A percentile compares a stretch with the other conserved stretches of the same genome.
Conservation (phyloP, 345 rosid genomes). For the Citrus sp. region DNA sequence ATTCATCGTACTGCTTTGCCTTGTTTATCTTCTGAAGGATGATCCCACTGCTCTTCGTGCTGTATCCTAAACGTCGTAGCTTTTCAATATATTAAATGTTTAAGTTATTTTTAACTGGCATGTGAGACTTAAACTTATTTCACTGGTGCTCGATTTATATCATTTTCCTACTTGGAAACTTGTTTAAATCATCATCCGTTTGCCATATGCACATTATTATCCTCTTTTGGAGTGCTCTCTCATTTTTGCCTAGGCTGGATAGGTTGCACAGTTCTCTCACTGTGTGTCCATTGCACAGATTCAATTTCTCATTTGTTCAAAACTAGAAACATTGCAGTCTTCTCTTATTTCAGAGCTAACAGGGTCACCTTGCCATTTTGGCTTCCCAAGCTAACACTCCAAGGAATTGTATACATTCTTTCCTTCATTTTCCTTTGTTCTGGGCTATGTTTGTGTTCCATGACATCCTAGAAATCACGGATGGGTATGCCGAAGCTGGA, state of each 20-base stretch:
- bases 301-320: background rate
- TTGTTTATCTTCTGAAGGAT: constrained; percentile 79
- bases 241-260: background rate
- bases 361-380: background rate
- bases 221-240: background rate
- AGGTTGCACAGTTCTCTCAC: background rate
- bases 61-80: constrained; percentile 38
- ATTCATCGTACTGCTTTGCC: constrained; percentile 90
- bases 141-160: background rate
- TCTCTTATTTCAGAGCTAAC: background rate
- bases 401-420: background rate
- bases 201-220: background rate
- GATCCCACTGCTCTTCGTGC: constrained; percentile 52
- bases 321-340: background rate
- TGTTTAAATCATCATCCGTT: background rate
- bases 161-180: background rate
- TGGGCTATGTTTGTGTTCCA: constrained; percentile 28
- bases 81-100: background rate
- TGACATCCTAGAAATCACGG: constrained; percentile 55
- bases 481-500: constrained; percentile 79
- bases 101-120: background rate
- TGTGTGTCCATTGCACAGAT: background rate
- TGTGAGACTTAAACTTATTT: background rate
- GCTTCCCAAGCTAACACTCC: background rate
- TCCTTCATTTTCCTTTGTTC: background rate